Percentiles rank a stretch among this genome's conserved stretches.
Conservation (phyloP, 2,329 filamentous ascomycete species). For the Penicillium brevicompactum region DNA sequence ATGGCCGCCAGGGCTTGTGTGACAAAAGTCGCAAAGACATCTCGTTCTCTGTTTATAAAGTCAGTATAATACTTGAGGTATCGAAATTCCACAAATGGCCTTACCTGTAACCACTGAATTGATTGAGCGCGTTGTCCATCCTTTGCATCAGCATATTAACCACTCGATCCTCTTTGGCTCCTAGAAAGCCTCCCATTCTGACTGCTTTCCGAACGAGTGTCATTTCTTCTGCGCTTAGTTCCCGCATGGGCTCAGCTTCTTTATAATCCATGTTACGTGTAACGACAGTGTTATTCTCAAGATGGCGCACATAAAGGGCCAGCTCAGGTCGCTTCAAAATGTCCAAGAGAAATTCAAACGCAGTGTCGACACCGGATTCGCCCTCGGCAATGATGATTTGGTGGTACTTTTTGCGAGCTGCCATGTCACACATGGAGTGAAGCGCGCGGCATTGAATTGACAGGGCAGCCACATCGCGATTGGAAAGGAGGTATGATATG, state of each 20-base stretch:
- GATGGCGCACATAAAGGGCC: slow-evolving; percentile 20
- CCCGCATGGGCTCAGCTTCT: slow-evolving; percentile 1
- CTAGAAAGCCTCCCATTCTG: slow-evolving; percentile 13
- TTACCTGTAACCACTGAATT: not conserved
- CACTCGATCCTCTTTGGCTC: slow-evolving; percentile 4
- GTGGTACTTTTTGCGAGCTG: slow-evolving; percentile 12
- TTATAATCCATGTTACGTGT: not conserved
- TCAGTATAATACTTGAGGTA: not conserved
- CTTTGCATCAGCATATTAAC: slow-evolving; percentile 24
- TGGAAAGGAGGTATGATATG: slow-evolving; percentile 12
- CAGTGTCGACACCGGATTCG: slow-evolving; percentile 3
- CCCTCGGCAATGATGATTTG: slow-evolving; percentile 7
- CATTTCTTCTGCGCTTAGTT: slow-evolving; percentile 14
- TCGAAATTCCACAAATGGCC: not conserved
- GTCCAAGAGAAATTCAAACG: slow-evolving; percentile 19
- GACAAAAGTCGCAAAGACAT: slow-evolving; percentile 6
- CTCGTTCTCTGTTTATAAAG: not conserved
- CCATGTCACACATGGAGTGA: slow-evolving; percentile 18
- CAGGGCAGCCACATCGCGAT: slow-evolving; percentile 16
- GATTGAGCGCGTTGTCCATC: not conserved
- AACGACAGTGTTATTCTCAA: slow-evolving; percentile 7
- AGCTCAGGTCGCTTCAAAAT: slow-evolving; percentile 22
- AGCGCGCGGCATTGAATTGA: slow-evolving; percentile 13
- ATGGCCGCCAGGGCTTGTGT: slow-evolving; percentile 21
- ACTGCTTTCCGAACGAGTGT: slow-evolving; percentile 13